Evolutionary conservation across 768 basidiomycete species (phyloP), one percentile per base, ranked within the genome.

Genomic region (Chiua virens): DNA sequence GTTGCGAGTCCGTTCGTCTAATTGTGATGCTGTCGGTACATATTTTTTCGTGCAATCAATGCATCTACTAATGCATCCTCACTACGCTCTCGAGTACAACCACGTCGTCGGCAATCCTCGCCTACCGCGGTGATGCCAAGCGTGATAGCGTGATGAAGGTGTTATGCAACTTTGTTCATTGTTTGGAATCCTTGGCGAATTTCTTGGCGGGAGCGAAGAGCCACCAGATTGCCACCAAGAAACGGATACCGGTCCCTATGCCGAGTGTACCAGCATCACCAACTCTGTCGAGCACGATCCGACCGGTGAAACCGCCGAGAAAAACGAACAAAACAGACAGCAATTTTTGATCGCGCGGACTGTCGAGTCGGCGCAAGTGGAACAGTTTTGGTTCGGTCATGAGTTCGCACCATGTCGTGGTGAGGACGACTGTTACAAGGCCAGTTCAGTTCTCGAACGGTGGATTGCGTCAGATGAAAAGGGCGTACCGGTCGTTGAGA

Each of bases 391-490:
- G 91, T 66, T 92, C 89, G 43, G 85, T 84, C 78, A 89, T 79
- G 42, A 94, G 80, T 60, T 94, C 92, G 58, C 90, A 89, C 90
- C 90, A 94, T 49, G 92, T 80, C 17, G 88, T 89, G 17, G 92
- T 94, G 11, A 94, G 75, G 39, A 92, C 89, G 56, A 92, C 89
- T 83, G 65, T 30, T 7, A 11, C 6, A 10, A 18, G 39, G 18
- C 7, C 6, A 5, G 17, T 5, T 34, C 34, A 34, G 15, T 17
- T 17, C 15, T 15, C 15, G 14, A 8, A 17, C 34, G 34, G 17
- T 30, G 30, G 30, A 30, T 3, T 3, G 30, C 9, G 6, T 15
- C 15, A 34, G 17, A 17, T 34, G 21, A 21, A 4, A 28, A 13
- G 3, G 9, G 77, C 81, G 62, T 38, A 87, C 86, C 84, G 18